Evolutionary conservation across 306 rosid species (phyloP).

Genomic region (Astragalus membranaceus): DNA sequence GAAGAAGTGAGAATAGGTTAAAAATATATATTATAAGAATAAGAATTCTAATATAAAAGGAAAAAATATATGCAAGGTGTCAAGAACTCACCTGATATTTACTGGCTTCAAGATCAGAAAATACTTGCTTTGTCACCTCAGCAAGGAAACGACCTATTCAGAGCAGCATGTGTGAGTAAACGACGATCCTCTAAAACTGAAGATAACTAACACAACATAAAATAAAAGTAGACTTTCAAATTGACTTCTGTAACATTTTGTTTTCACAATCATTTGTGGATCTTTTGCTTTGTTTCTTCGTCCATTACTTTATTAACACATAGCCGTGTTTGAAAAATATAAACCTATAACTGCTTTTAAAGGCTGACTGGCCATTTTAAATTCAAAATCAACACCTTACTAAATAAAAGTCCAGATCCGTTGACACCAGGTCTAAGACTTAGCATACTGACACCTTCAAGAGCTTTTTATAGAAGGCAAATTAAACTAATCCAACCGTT

Average conservation of each 20-base stretch:
- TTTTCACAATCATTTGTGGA: background rate
- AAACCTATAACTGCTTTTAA: background rate
- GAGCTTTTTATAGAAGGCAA: too few species aligned
- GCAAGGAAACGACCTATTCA: slow-evolving; percentile 86
- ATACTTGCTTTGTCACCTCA: slow-evolving; percentile 79
- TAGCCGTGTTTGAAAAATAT: background rate
- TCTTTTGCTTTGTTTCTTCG: background rate
- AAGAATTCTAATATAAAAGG: background rate
- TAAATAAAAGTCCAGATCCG: background rate
- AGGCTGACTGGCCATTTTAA: background rate
- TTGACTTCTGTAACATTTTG: background rate
- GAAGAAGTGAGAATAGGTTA: background rate
- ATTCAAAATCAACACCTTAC: background rate
- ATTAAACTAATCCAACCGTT: too few species aligned
- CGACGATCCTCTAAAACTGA: background rate
- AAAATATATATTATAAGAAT: background rate
- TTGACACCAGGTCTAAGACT: too few species aligned
- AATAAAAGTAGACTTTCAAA: background rate
- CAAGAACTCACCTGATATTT: slow-evolving; percentile 82
- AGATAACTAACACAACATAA: background rate
- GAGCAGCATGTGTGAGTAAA: slow-evolving; percentile 1
- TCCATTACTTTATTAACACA: slow-evolving; percentile 9
- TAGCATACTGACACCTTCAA: too few species aligned
- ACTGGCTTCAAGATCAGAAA: slow-evolving; percentile 85
- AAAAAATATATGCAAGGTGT: background rate